phyloP scores from a whole-genome alignment of 371 early-diverging fungal genomes.

The Apophysomyces trapeziformis region DNA sequence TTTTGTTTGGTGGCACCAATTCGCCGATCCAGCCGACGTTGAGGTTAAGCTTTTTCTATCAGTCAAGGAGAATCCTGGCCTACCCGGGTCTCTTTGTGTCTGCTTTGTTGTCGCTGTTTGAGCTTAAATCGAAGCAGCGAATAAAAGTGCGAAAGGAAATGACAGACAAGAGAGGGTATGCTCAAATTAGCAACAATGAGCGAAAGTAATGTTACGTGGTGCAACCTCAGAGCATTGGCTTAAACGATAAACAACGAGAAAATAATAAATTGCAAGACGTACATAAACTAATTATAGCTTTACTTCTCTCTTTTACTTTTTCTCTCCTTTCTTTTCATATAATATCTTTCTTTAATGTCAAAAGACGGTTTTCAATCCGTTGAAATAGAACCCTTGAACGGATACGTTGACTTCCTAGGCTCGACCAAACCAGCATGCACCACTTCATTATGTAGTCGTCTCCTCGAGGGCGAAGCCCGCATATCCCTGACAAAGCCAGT shows the following conservation, averaged over 20 bases:
- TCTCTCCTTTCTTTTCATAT: slow-evolving; percentile 4
- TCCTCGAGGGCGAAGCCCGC: slow-evolving; percentile 37
- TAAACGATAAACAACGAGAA: background rate
- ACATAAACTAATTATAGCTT: background rate
- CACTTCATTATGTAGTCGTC: slow-evolving; percentile 12
- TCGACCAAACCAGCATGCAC: slow-evolving; percentile 29
- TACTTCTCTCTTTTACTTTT: slow-evolving; percentile 12
- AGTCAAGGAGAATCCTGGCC: background rate
- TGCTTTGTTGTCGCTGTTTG: background rate
- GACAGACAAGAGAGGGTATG: background rate
- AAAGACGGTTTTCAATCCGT: slow-evolving; percentile 44
- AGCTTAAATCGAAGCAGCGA: background rate
- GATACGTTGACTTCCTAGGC: slow-evolving; percentile 43
- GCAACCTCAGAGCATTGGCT: slow-evolving; percentile 1
- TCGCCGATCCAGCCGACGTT: slow-evolving; percentile 10
- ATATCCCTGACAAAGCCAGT: slow-evolving; percentile 34
- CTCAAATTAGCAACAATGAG: slow-evolving; percentile 11
- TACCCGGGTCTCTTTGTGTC: background rate
- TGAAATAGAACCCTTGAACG: slow-evolving; percentile 44
- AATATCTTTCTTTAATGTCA: slow-evolving; percentile 25
- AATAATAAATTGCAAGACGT: slow-evolving; percentile 4
- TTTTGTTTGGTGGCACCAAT: slow-evolving; percentile 8
- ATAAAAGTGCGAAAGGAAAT: background rate
- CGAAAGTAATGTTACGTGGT: slow-evolving; percentile 9
- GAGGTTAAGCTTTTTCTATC: background rate